Evolutionary conservation across 2,329 filamentous ascomycete genomes (phyloP).

Genomic region (Talaromyces sp.): DNA sequence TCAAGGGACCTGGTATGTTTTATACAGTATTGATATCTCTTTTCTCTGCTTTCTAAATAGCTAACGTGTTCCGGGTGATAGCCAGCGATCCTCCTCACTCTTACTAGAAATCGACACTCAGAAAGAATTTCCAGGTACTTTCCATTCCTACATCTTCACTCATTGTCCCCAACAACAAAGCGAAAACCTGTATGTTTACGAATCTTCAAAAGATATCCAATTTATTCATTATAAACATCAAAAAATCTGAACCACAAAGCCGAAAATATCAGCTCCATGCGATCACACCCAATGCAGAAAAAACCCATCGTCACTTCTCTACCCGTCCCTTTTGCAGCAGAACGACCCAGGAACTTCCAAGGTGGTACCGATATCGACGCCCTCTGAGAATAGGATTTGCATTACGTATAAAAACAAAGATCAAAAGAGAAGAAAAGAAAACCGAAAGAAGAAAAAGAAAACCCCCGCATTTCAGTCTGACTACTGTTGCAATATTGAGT

Average conservation of each 20-base stretch:
- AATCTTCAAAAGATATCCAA: neutral
- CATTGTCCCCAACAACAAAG: neutral
- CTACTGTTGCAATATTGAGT: neutral
- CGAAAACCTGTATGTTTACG: neutral
- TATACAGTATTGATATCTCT: neutral
- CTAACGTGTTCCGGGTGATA: neutral
- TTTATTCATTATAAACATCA: neutral
- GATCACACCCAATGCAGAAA: slow-evolving; percentile 22
- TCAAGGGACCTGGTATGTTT: neutral
- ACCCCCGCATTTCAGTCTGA: neutral
- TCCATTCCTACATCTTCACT: neutral
- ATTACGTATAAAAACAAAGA: neutral
- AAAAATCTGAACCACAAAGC: neutral
- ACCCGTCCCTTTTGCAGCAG: slow-evolving; percentile 18
- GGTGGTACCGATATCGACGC: slow-evolving; percentile 17
- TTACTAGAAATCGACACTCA: neutral
- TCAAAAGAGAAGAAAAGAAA: slow-evolving; percentile 1
- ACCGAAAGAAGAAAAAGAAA: neutral
- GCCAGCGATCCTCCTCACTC: neutral
- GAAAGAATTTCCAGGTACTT: neutral
- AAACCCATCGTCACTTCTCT: slow-evolving; percentile 8
- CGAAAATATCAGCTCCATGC: slow-evolving; percentile 1
- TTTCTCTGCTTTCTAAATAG: neutral
- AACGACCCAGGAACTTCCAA: slow-evolving; percentile 24
- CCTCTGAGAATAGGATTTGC: neutral